Conservation (phyloP, 2,329 filamentous ascomycete genomes). For the Coniochaeta prunicola region DNA sequence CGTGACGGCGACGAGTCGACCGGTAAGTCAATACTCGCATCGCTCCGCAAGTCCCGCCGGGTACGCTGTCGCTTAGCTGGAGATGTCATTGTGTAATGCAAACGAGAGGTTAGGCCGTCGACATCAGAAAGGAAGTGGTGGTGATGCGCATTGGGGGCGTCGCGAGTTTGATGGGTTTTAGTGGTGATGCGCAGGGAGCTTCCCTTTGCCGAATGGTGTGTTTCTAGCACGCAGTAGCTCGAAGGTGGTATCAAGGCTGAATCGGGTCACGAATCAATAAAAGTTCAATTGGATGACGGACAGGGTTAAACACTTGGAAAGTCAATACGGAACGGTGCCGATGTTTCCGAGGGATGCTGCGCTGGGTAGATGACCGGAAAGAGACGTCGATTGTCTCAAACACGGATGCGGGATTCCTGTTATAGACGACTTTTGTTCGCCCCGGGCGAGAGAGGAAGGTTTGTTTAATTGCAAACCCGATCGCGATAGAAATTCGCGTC, state of each 20-base stretch:
- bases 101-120: neutral
- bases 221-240: too few species aligned
- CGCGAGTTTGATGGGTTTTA: neutral
- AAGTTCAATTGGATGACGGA: neutral
- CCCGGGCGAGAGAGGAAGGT: neutral
- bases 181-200: neutral
- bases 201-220: neutral
- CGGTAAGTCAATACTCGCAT: constrained; percentile 16
- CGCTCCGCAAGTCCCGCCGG: constrained; percentile 23
- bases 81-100: constrained; percentile 17
- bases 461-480: constrained; percentile 2
- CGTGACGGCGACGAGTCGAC: constrained; percentile 52
- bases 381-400: neutral
- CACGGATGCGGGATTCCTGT: neutral
- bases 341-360: neutral
- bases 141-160: neutral
- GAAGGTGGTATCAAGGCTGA: neutral
- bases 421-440: neutral
- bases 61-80: constrained; percentile 23
- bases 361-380: neutral
- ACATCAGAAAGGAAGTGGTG: neutral
- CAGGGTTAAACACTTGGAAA: neutral
- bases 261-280: constrained; percentile 2
- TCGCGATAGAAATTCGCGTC: constrained; percentile 2
- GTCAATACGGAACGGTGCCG: neutral